phyloP scores from a whole-genome alignment of 1,284 basidiomycete species.

The Malassezia globosa region DNA sequence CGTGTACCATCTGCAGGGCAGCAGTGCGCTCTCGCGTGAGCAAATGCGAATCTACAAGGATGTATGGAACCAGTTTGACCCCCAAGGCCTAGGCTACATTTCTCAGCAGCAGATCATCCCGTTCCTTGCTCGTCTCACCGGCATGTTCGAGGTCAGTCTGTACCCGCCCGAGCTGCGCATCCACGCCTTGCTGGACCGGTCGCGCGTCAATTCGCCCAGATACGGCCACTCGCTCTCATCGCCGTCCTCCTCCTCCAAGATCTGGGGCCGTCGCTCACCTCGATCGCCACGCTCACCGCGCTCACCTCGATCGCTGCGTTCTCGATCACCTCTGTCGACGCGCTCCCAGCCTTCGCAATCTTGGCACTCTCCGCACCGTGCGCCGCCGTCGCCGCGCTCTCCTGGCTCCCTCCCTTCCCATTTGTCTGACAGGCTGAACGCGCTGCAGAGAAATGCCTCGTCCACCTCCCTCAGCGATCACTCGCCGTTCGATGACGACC shows the following conservation, averaged over 20 bases:
- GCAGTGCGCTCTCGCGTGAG: constrained; percentile 70
- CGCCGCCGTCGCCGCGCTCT: not conserved
- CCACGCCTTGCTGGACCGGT: constrained; percentile 16
- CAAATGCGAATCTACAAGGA: constrained; percentile 65
- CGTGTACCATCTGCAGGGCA: constrained; percentile 80
- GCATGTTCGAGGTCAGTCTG: constrained; percentile 33
- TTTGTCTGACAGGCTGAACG: not conserved
- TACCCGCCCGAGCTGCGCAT: constrained; percentile 27
- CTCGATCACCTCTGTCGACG: not conserved
- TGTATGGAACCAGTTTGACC: constrained; percentile 76
- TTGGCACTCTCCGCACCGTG: not conserved
- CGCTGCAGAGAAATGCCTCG: not conserved
- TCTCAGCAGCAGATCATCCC: constrained; percentile 60
- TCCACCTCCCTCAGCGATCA: not conserved
- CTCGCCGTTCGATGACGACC: not conserved
- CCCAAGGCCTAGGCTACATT: constrained; percentile 66
- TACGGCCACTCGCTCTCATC: not conserved
- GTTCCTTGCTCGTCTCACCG: constrained; percentile 55
- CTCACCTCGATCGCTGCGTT: not conserved
- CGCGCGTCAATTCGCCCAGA: not conserved
- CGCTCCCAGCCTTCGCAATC: not conserved
- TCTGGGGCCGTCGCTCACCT: not conserved
- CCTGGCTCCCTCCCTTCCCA: not conserved
- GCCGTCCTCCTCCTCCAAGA: not conserved
- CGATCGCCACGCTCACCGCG: constrained; percentile 1